Evolutionary conservation across 495 filamentous ascomycete species (phyloP), one percentile per base, ranked within the genome.

Genomic region (Cudoniella acicularis): DNA sequence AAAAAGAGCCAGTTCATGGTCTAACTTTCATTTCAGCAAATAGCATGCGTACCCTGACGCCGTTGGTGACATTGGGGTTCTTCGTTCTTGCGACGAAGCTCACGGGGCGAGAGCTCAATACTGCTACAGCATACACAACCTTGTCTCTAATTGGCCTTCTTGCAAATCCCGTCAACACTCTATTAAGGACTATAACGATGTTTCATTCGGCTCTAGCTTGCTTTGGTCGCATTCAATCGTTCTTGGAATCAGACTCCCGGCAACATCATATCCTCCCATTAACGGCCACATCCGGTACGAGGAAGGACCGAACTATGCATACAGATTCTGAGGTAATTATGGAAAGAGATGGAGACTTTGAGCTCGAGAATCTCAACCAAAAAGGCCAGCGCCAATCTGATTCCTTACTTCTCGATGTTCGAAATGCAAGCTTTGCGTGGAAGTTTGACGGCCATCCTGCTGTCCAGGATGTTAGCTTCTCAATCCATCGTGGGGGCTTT

Each of bases 371-470:
- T 21, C n/a, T n/a, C 17, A 4, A 21, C 4, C 17, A 4, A n/a
- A 21, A 47, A 47, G 8, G 20, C n/a, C 16, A n/a, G 17, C 8
- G 43, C 43, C 8, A 8, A 4, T 47, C 43, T 4, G 17, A n/a
- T 4, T 4, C 20, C 8, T 4, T 47, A 21, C 79, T 78, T 26
- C 71, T 83, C 1, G 85, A 86, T 63, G 69, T 82, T n/a, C 67
- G 17, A 49, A 54, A 60, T 36, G 49, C 40, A 11, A 60, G 57
- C 27, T 60, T 68, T 22, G 10, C 45, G 3, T 59, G 21, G 54
- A 40, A n/a, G 6, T 46, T 41, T 23, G 40, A 16, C 21, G 20
- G 53, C 48, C 3, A 48, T 65, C 1, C 17, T 10, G 2, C 17
- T 1, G 17, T 62, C 2, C 22, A 25, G 4, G 27, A 53, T 21